These are phyloP conservation scores for Colletotrichum sansevieriae DNA, from an alignment of 2,329 filamentous ascomycete genomes.

Conservation along the genomic window DNA sequence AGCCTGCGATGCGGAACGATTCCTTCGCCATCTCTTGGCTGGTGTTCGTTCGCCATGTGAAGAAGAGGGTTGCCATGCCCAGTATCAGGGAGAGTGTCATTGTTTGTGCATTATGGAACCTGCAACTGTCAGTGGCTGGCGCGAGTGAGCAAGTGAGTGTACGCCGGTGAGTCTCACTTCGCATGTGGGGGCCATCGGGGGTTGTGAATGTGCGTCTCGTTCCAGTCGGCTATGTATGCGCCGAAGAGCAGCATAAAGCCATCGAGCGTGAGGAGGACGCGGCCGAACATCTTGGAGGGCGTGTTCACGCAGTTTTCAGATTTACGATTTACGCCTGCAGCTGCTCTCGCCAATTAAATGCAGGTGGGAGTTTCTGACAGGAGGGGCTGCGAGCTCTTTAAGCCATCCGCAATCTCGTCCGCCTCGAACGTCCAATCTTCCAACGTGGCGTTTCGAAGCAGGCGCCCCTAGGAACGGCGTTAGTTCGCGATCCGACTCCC, in stretches of 20 bases:
- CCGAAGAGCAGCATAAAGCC: conserved; percentile 53
- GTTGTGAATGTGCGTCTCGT: conserved; percentile 58
- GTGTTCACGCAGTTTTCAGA: neutral
- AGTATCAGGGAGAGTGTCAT: conserved; percentile 56
- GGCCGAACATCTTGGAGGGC: conserved; percentile 50
- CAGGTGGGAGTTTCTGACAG: no score
- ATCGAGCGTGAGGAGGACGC: conserved; percentile 56
- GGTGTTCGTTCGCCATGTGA: conserved; percentile 51
- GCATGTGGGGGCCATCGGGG: conserved; percentile 61
- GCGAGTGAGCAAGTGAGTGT: neutral
- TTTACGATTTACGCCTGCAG: no score
- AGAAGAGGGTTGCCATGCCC: conserved; percentile 55
- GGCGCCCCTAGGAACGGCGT: neutral
- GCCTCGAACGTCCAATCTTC: neutral
- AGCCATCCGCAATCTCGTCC: neutral
- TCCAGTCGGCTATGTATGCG: conserved; percentile 55
- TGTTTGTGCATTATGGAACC: conserved; percentile 59
- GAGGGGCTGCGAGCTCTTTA: conserved; percentile 6
- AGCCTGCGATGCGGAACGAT: conserved; percentile 50
- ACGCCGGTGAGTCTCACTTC: conserved; percentile 48
- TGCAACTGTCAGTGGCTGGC: conserved; percentile 31
- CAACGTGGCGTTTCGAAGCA: neutral
- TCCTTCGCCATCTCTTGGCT: conserved; percentile 47
- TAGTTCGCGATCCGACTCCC: neutral
- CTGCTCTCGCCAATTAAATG: no score